Conservation (phyloP, 2,329 filamentous ascomycete species). For the Ophiocordyceps camponoti-leonardi region DNA sequence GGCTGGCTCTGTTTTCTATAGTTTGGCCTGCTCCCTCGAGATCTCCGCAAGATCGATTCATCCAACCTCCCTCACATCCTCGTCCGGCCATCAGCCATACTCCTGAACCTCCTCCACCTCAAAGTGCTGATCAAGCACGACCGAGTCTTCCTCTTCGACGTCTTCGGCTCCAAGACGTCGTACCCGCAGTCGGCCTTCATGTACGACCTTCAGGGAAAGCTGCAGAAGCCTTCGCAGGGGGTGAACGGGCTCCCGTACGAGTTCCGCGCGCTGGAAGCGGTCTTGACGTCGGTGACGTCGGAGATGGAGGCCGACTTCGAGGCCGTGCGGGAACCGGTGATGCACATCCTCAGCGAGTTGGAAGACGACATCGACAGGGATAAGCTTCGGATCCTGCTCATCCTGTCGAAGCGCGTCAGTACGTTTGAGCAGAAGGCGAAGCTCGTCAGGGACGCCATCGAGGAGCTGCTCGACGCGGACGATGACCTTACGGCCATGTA, state of each 20-base stretch:
- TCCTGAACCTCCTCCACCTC: constrained; percentile 91
- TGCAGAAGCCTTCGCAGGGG: constrained; percentile 48
- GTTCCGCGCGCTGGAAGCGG: constrained; percentile 87
- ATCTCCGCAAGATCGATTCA: constrained; percentile 94
- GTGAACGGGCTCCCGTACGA: constrained; percentile 70
- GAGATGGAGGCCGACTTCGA: constrained; percentile 91
- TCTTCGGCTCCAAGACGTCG: constrained; percentile 84
- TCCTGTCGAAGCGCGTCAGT: constrained; percentile 87
- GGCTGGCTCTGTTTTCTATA: constrained; percentile 15
- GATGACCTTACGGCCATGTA: constrained; percentile 95
- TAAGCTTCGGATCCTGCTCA: constrained; percentile 76
- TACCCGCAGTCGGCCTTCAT: constrained; percentile 96
- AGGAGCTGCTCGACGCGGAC: constrained; percentile 88
- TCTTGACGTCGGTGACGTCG: constrained; percentile 82
- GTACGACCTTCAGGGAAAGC: constrained; percentile 87
- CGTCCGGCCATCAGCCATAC: constrained; percentile 78
- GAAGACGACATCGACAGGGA: constrained; percentile 95
- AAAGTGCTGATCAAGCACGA: constrained; percentile 92
- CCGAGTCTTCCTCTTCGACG: constrained; percentile 86
- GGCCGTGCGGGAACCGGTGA: constrained; percentile 79
- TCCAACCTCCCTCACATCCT: constrained; percentile 91
- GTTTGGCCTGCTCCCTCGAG: constrained; percentile 85
- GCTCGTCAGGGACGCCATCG: constrained; percentile 83
- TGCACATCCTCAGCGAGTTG: constrained; percentile 71
- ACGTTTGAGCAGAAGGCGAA: constrained; percentile 97